These are phyloP conservation scores for Exophiala sp. DNA, from an alignment of 2,329 filamentous ascomycete genomes.

Conservation along the genomic window DNA sequence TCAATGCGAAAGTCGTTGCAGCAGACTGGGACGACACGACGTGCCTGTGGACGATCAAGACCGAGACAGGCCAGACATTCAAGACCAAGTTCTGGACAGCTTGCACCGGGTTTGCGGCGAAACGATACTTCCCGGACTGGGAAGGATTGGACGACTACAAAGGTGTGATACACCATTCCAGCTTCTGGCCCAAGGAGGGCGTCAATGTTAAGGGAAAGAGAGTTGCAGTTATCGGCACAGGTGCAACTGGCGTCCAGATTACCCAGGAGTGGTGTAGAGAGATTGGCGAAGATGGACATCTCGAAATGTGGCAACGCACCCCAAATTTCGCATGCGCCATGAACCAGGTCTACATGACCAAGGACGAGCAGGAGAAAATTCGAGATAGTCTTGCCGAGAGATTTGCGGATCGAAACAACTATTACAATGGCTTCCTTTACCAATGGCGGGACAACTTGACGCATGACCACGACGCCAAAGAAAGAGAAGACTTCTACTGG, in stretches of 20 bases:
- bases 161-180: conserved; percentile 57
- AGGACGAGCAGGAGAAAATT: conserved; percentile 46
- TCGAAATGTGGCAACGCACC: conserved; percentile 58
- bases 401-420: conserved; percentile 37
- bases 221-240: conserved; percentile 63
- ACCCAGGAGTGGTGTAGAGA: conserved; percentile 48
- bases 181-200: conserved; percentile 56
- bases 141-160: conserved; percentile 59
- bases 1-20: conserved; percentile 34
- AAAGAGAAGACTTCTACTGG: conserved; percentile 47
- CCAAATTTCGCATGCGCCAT: conserved; percentile 64
- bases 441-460: conserved; percentile 49
- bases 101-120: conserved; percentile 50
- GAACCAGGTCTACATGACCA: conserved; percentile 47
- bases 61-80: conserved; percentile 33
- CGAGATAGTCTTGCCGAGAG: conserved; percentile 4
- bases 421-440: conserved; percentile 59
- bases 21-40: conserved; percentile 37
- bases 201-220: conserved; percentile 58
- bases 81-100: conserved; percentile 16
- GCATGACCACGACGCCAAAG: conserved; percentile 12
- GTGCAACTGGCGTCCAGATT: conserved; percentile 62
- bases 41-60: conserved; percentile 43
- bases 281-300: conserved; percentile 49
- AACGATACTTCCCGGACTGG: conserved; percentile 59